Base-by-base conservation (phyloP, 805 yeast genomes). In the Metschnikowia dekortorum region DNA sequence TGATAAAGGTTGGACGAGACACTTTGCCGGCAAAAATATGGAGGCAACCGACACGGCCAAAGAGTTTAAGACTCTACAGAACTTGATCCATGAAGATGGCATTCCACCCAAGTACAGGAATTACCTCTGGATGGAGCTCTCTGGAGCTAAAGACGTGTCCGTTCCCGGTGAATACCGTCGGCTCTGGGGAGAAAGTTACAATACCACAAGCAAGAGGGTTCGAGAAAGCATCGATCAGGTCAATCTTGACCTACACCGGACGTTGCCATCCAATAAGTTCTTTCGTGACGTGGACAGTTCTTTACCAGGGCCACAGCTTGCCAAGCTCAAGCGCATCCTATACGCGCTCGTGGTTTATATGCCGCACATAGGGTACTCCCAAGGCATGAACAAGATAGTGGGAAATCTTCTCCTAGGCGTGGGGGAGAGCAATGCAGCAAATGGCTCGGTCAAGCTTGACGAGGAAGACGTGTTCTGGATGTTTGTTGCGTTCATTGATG, bases 381-480 rank as follows among this genome's bases (percentile, higher is more conserved):
- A 81, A 56, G 85, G 85, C 1, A 75, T 81, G 85, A 81, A 81
- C 58, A 74, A 80, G 55, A 75, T 81, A n/a, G 77, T 75, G 9
- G 85, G 82, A 0, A 77, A 75, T 42, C 53, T 81, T 8, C 59
- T 81, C 10, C 58, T 81, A 22, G 73, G 75, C 0, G 71, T 64
- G 43, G 53, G 48, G 39, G 59, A 56, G 38, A 54, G 59, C 37
- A 51, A 55, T 26, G 45, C 45, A 9, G 13, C 32, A n/a, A 35
- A 10, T 4, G 61, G 58, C 7, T 32, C 48, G 0, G n/a, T 18
- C 4, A 49, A 44, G 11, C 48, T 61, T 18, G 53, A 54, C 3
- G 71, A 77, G 45, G 83, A 77, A 49, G 83, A 79, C 47, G 73
- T 80, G 6, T 81, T 78, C 51, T 79, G 84, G 83, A 65, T 75